phyloP scores from a whole-genome alignment of 148 eudicot species.

The Chenopodium suecicum region DNA sequence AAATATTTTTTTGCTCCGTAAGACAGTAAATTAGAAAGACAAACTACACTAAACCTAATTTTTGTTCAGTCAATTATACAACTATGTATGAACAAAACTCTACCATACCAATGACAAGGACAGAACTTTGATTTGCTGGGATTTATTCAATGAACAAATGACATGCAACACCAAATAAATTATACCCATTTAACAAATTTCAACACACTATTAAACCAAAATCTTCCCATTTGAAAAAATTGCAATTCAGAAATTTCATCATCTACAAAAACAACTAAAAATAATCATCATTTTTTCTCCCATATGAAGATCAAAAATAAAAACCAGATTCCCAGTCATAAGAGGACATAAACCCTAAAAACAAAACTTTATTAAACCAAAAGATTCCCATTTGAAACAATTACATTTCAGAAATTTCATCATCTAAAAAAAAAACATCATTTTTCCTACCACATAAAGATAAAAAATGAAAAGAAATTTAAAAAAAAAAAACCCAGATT shows the following conservation, averaged over 20 bases:
- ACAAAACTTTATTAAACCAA: neutral
- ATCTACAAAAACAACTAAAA: neutral
- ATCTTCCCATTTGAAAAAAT: neutral
- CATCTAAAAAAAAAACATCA: neutral
- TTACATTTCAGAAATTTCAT: neutral
- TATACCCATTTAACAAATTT: neutral
- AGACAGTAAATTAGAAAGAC: neutral
- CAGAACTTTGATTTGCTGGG: no score
- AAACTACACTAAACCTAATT: neutral
- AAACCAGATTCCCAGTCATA: neutral
- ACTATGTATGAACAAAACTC: neutral
- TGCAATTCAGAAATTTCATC: neutral
- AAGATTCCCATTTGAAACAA: neutral
- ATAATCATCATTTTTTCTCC: neutral
- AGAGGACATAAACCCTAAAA: conserved; percentile 12
- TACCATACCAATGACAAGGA: neutral
- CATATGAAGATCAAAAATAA: neutral
- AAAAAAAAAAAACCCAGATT: neutral
- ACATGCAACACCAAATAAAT: neutral
- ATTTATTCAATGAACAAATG: neutral
- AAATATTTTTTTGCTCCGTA: neutral
- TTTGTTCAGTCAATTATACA: neutral
- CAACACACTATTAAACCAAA: neutral
- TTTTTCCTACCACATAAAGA: neutral
- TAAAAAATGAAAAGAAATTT: neutral